These are phyloP conservation scores for Stereocaulon alpinum DNA, from an alignment of 495 filamentous ascomycete genomes.

Conservation along the genomic window DNA sequence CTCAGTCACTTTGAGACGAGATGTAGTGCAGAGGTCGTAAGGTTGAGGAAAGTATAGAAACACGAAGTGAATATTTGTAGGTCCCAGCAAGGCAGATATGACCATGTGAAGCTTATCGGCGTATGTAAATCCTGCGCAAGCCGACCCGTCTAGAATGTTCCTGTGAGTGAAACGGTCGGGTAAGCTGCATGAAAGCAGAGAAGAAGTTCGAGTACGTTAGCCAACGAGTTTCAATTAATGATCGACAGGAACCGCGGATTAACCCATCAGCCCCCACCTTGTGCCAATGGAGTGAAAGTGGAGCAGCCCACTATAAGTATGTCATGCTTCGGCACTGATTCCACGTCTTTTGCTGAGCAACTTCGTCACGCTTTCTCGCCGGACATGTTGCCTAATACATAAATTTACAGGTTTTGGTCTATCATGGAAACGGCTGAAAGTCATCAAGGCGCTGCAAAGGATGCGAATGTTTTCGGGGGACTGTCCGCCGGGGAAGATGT, in stretches of 20 bases:
- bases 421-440: constrained; percentile 22
- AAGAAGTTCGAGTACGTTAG: neutral
- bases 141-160: neutral
- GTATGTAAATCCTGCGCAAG: neutral
- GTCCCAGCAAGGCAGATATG: neutral
- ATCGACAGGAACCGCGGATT: neutral
- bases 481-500: constrained; percentile 35
- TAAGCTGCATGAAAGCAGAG: neutral
- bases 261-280: neutral
- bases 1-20: neutral
- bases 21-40: neutral
- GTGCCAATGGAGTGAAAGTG: neutral
- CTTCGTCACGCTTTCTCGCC: neutral
- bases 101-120: constrained; percentile 1
- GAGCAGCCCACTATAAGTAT: neutral
- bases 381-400: neutral
- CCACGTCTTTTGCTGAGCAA: neutral
- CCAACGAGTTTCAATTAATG: neutral
- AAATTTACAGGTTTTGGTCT: neutral
- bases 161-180: neutral
- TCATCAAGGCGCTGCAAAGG: neutral
- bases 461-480: neutral
- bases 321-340: neutral
- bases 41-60: neutral
- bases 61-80: neutral